Conservation (phyloP, 2,329 filamentous ascomycete genomes). For the Hypoxylon sp. region DNA sequence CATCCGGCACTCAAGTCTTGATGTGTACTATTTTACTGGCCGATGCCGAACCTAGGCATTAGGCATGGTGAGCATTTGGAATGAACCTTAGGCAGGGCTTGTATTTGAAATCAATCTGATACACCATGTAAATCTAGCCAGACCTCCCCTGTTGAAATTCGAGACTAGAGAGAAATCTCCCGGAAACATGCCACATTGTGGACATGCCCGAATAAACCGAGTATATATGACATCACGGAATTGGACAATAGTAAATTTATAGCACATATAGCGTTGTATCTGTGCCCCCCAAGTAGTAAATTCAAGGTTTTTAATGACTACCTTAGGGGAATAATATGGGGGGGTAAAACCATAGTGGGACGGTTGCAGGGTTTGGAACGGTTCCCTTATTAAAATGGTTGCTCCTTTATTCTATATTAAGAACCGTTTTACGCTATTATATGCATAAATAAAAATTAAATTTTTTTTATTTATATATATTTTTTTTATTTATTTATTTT, state of each 20-base stretch:
- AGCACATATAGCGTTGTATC: neutral
- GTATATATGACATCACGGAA: constrained; percentile 28
- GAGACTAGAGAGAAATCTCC: neutral
- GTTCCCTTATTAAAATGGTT: no score
- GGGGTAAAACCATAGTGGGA: no score
- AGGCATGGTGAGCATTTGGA: constrained; percentile 16
- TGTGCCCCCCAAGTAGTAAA: neutral
- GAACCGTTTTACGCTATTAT: no score
- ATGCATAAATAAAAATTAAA: no score
- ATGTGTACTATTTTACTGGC: constrained; percentile 3
- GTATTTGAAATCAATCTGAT: constrained; percentile 11
- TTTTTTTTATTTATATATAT: no score
- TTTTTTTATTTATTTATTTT: no score
- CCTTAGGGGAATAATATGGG: no score
- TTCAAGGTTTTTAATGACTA: no score
- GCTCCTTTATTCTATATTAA: no score
- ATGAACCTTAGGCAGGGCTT: neutral
- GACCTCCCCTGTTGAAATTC: constrained; percentile 7
- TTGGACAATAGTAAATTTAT: neutral
- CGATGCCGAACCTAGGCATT: constrained; percentile 15
- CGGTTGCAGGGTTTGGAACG: no score
- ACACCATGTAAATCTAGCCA: neutral
- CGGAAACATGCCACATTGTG: constrained; percentile 20
- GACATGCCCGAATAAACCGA: neutral
- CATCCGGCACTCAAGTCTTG: neutral